phyloP scores from a whole-genome alignment of 768 basidiomycete genomes.

The Amanita rubescens region DNA sequence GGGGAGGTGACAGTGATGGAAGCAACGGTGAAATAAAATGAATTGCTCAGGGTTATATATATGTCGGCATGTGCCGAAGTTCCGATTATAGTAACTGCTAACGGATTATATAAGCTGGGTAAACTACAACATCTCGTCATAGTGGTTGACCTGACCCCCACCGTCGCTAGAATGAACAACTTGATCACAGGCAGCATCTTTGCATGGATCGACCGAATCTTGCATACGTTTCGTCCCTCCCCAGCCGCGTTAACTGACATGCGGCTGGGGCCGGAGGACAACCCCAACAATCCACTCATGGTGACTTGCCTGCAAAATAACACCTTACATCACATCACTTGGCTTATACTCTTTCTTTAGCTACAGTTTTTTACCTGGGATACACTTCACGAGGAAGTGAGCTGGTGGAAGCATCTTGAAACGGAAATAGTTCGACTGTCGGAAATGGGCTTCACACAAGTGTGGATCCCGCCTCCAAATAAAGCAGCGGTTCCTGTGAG shows the following conservation, averaged over 20 bases:
- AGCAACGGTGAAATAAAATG: conserved; percentile 18
- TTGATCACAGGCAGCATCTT: neutral
- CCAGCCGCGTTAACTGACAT: conserved; percentile 47
- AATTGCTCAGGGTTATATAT: conserved; percentile 4
- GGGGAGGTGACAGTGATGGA: conserved; percentile 36
- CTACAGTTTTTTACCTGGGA: conserved; percentile 89
- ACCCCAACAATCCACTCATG: conserved; percentile 56
- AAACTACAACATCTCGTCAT: too few species aligned
- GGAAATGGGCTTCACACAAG: conserved; percentile 67
- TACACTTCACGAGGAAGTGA: conserved; percentile 42
- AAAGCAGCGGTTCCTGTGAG: conserved; percentile 68
- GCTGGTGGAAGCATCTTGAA: conserved; percentile 80
- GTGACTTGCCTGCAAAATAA: conserved; percentile 27
- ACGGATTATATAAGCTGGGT: too few species aligned
- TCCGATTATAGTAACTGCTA: neutral
- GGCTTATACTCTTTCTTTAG: conserved; percentile 23
- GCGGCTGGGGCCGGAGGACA: conserved; percentile 48
- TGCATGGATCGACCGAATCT: neutral
- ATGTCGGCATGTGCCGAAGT: conserved; percentile 15
- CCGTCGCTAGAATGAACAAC: too few species aligned
- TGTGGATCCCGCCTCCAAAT: conserved; percentile 80
- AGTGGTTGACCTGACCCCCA: neutral
- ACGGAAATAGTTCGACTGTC: conserved; percentile 54
- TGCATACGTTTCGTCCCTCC: conserved; percentile 12
- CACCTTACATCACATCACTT: neutral